These are phyloP conservation scores for Immersiporthe knoxdaviesiana DNA, from an alignment of 2,329 filamentous ascomycete species.

Conservation along the genomic window DNA sequence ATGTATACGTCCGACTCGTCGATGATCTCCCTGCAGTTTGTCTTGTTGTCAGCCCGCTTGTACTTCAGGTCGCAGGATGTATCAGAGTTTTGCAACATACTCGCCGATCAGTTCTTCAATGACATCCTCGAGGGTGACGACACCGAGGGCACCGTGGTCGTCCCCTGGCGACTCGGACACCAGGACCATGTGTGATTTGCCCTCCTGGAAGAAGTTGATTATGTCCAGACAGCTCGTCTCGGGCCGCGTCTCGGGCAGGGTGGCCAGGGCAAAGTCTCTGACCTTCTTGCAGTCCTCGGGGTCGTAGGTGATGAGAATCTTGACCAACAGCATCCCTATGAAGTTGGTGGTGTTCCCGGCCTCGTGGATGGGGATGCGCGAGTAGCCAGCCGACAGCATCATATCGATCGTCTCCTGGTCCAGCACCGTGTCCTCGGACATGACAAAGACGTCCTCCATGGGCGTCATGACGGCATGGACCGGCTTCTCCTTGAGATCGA, in stretches of 20 bases:
- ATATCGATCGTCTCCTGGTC: slow-evolving; percentile 94
- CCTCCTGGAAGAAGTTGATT: slow-evolving; percentile 99
- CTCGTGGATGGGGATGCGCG: slow-evolving; percentile 90
- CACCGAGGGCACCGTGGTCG: slow-evolving; percentile 85
- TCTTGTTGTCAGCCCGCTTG: slow-evolving; percentile 36
- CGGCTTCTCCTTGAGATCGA: slow-evolving; percentile 95
- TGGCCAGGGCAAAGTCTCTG: slow-evolving; percentile 88
- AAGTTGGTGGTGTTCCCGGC: slow-evolving; percentile 85
- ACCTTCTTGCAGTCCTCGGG: slow-evolving; percentile 89
- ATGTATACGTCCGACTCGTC: slow-evolving; percentile 98
- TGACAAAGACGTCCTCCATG: slow-evolving; percentile 95
- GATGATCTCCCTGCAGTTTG: slow-evolving; percentile 78
- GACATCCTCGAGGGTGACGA: slow-evolving; percentile 95
- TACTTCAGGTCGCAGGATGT: neutral
- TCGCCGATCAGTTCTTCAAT: slow-evolving; percentile 99
- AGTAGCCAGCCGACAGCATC: slow-evolving; percentile 92
- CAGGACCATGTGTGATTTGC: slow-evolving; percentile 97
- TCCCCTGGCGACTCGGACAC: slow-evolving; percentile 91
- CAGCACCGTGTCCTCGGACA: slow-evolving; percentile 91
- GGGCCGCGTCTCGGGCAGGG: slow-evolving; percentile 89
- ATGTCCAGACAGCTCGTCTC: slow-evolving; percentile 98
- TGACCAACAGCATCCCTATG: slow-evolving; percentile 96
- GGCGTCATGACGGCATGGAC: slow-evolving; percentile 98
- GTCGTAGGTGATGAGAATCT: slow-evolving; percentile 98
- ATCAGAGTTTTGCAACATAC: slow-evolving; percentile 62